Percentiles rank a stretch among this genome's conserved stretches.
Conservation (phyloP, 805 yeast genomes). For the Saturnispora sekii region DNA sequence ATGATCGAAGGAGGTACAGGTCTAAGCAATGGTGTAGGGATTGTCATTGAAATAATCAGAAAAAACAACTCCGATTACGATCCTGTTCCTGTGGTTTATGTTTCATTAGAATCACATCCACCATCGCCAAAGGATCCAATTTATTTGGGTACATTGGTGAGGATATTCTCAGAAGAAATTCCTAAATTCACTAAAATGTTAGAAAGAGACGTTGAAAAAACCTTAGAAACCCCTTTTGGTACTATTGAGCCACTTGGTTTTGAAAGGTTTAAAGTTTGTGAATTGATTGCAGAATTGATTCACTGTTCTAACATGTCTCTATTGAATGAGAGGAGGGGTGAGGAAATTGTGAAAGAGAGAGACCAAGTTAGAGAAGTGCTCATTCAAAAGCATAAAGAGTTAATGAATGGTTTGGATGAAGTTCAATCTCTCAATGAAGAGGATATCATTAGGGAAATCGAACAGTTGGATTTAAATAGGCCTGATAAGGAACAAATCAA, state of each 20-base stretch:
- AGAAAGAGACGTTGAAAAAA: slow-evolving; percentile 28
- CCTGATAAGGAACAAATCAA: slow-evolving; percentile 16
- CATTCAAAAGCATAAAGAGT: slow-evolving; percentile 25
- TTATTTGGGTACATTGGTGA: slow-evolving; percentile 77
- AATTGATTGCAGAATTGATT: slow-evolving; percentile 82
- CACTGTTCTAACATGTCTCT: slow-evolving; percentile 98
- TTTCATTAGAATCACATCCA: slow-evolving; percentile 80
- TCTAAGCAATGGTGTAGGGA: slow-evolving; percentile 88
- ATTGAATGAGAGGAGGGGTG: slow-evolving; percentile 69
- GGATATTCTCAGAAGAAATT: slow-evolving; percentile 65
- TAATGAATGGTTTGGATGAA: slow-evolving; percentile 21
- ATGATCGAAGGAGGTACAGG: slow-evolving; percentile 84
- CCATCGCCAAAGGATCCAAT: slow-evolving; percentile 91
- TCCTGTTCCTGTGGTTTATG: slow-evolving; percentile 71
- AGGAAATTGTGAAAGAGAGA: slow-evolving; percentile 54
- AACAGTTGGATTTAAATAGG: slow-evolving; percentile 22
- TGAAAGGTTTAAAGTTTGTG: slow-evolving; percentile 84
- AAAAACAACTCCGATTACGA: slow-evolving; percentile 96
- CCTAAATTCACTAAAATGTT: slow-evolving; percentile 60
- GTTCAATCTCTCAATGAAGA: slow-evolving; percentile 22
- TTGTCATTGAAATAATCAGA: slow-evolving; percentile 86
- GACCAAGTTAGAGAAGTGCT: slow-evolving; percentile 51
- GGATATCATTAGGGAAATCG: slow-evolving; percentile 28
- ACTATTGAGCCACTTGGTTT: slow-evolving; percentile 72
- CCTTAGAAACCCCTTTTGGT: slow-evolving; percentile 56